These are phyloP conservation scores for Eucalyptus guilfoylei DNA, from an alignment of 345 rosid species.

Conservation along the genomic window DNA sequence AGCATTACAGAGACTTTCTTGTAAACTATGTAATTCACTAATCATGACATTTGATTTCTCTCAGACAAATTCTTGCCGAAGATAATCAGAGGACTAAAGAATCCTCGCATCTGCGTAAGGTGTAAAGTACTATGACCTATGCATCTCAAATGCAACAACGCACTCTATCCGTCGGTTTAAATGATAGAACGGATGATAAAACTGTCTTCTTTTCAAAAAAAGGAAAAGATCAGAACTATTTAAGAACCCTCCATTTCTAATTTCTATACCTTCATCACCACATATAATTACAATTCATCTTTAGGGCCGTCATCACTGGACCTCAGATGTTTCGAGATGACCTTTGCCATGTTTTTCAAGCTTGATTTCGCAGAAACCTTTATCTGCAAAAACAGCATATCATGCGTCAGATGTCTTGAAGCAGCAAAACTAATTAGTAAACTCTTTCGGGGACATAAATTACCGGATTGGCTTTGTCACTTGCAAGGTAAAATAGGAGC, in stretches of 20 bases:
- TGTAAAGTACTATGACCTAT: not conserved
- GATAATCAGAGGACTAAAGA: not conserved
- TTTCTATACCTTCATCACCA: not conserved
- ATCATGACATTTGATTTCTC: not conserved
- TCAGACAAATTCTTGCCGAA: not conserved
- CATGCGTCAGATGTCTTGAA: not conserved
- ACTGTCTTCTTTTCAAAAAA: not conserved
- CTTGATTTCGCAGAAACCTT: slow-evolving; percentile 47
- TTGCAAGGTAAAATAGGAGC: slow-evolving; percentile 47
- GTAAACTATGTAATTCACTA: not conserved
- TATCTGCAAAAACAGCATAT: slow-evolving; percentile 17
- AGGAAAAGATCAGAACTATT: not conserved
- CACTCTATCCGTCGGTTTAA: not conserved
- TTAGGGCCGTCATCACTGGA: slow-evolving; percentile 21
- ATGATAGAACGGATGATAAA: not conserved
- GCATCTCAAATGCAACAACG: not conserved
- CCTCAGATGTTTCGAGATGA: slow-evolving; percentile 34
- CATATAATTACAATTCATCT: slow-evolving; percentile 44
- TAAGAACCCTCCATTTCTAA: not conserved
- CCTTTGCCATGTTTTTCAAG: slow-evolving; percentile 39
- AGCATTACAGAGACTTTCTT: not conserved
- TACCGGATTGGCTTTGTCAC: slow-evolving; percentile 63
- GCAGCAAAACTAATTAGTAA: not conserved
- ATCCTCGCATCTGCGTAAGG: not conserved
- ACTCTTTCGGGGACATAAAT: not conserved